Base-by-base conservation (phyloP, 768 basidiomycete species). In the Pleurotus djamor region DNA sequence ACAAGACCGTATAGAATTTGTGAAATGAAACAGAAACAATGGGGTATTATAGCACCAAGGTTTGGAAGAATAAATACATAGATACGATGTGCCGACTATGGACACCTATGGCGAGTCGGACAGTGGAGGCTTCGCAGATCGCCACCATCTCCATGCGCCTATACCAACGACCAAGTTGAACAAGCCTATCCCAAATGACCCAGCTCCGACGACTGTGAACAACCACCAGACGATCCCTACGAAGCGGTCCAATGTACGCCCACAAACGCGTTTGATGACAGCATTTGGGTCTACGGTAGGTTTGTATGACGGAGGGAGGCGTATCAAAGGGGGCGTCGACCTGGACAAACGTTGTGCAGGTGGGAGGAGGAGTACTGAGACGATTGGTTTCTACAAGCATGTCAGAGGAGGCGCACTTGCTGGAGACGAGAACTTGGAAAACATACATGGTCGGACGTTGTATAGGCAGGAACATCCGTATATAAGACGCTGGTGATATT, bases 381-480 rank as follows among this genome's bases (percentile, higher is more conserved):
- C 86, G 52, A 98, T 82, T 0, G 96, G 96, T 87, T 97, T 97
- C 90, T 92, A 28, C 21, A 28, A 28, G 21, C 21, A 28, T 28
- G 21, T 28, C 21, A 28, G 21, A 28, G 21, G 21, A 28, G 1
- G 21, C 21, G 21, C 21, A 28, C 21, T 28, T 28, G 21, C 21
- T 28, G 21, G 21, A 28, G 21, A 28, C 3, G 21, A 28, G 21
- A 28, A 28, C 21, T 28, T 3, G 21, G 12, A 38, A 14, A 12
- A 73, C 87, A 44, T 73, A 90, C 90, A 73, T 98, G 96, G 72
- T 98, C 96, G 9, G 94, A 96, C 3, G 89, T 85, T 12, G 89
- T 91, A 71, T 95, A 92, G 0, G 89, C 86, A 12, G 89, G 91
- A 62, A 94, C 81, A 38, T 86, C 85, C 1, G 90, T 91, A 69